Evolutionary conservation across 2,329 filamentous ascomycete species (phyloP).

Genomic region (Thielaviopsis ethacetica): DNA sequence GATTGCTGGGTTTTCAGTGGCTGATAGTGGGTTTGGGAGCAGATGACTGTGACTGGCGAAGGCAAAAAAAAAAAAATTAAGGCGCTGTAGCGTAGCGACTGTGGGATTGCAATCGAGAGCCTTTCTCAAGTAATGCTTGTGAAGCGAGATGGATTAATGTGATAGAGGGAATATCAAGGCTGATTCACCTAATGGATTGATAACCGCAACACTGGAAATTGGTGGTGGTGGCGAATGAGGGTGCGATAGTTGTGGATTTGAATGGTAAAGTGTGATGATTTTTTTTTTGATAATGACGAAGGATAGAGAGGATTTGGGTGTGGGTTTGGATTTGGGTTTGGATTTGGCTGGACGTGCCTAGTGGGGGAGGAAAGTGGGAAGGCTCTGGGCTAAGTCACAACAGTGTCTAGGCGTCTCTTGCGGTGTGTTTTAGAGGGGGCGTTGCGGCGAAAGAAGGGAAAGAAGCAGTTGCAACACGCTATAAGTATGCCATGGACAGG

Average conservation of each 20-base stretch:
- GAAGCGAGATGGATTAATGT: neutral
- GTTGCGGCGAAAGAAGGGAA: neutral
- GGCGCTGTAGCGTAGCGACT: neutral
- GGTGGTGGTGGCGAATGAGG: neutral
- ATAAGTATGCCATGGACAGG: neutral
- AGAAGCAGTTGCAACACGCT: neutral
- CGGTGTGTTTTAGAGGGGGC: neutral
- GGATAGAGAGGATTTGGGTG: slow-evolving; percentile 1
- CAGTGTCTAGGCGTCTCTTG: neutral
- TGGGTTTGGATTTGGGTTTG: neutral
- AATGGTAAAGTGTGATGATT: neutral
- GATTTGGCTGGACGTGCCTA: neutral
- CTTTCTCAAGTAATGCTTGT: neutral
- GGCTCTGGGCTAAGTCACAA: neutral
- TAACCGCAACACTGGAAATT: slow-evolving; percentile 3
- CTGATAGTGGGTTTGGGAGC: neutral
- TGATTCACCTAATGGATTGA: slow-evolving; percentile 3
- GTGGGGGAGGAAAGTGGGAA: neutral
- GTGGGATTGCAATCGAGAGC: neutral
- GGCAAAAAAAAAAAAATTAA: neutral
- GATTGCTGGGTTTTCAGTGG: neutral
- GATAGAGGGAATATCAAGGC: neutral
- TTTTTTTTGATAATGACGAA: neutral
- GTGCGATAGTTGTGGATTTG: neutral
- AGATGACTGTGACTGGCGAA: neutral